phyloP scores from a whole-genome alignment of 1,284 basidiomycete species.

The Trametes hirsuta region DNA sequence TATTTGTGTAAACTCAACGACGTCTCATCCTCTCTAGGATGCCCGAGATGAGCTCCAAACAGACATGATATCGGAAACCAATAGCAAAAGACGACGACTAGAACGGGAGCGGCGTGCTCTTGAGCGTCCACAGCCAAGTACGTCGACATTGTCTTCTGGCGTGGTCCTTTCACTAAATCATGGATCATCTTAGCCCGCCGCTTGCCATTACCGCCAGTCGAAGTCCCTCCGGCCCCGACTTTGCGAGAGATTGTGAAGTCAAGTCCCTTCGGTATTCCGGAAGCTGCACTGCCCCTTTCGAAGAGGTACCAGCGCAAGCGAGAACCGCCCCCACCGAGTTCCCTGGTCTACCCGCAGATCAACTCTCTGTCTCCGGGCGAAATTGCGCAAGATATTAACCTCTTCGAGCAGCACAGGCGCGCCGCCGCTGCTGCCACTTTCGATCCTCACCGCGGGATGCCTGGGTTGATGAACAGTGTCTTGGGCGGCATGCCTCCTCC shows the following conservation, averaged over 20 bases:
- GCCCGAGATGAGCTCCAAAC: slow-evolving; percentile 76
- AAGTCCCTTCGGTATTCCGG: slow-evolving; percentile 31
- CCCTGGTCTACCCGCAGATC: slow-evolving; percentile 58
- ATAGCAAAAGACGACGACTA: slow-evolving; percentile 76
- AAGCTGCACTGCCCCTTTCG: slow-evolving; percentile 16
- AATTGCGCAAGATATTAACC: slow-evolving; percentile 57
- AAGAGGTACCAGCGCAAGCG: slow-evolving; percentile 20
- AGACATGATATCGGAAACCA: slow-evolving; percentile 82
- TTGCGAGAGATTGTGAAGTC: slow-evolving; percentile 41
- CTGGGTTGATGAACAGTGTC: slow-evolving; percentile 34
- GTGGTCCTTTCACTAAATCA: neutral
- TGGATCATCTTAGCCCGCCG: slow-evolving; percentile 31
- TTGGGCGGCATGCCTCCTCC: slow-evolving; percentile 33
- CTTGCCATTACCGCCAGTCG: slow-evolving; percentile 37
- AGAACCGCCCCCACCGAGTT: slow-evolving; percentile 15
- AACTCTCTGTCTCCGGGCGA: slow-evolving; percentile 53
- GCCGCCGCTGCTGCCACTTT: slow-evolving; percentile 22
- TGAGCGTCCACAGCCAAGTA: slow-evolving; percentile 76
- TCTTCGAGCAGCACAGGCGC: slow-evolving; percentile 50
- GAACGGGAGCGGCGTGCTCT: slow-evolving; percentile 79
- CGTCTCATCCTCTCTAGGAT: slow-evolving; percentile 42
- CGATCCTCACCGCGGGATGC: slow-evolving; percentile 26
- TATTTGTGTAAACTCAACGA: neutral
- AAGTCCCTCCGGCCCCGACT: slow-evolving; percentile 36
- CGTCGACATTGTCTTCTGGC: slow-evolving; percentile 9